These are phyloP conservation scores for Lactarius indigo DNA, from an alignment of 768 basidiomycete genomes.

Conservation along the genomic window DNA sequence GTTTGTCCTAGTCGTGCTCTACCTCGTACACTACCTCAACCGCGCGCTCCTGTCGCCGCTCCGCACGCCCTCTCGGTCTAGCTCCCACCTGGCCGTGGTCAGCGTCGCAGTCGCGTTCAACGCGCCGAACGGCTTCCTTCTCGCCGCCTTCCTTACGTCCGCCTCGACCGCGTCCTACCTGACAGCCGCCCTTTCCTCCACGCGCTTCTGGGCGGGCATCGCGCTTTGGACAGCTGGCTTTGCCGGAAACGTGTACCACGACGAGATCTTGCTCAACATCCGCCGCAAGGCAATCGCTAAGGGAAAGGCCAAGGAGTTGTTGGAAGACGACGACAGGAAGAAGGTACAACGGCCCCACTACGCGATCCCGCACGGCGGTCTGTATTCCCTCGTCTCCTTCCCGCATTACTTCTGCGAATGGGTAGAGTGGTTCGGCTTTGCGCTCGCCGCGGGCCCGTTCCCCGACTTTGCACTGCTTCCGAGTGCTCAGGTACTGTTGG, in stretches of 20 bases:
- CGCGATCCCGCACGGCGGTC: conserved; percentile 72
- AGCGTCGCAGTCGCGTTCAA: conserved; percentile 63
- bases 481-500: background rate
- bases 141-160: conserved; percentile 70
- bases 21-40: conserved; percentile 76
- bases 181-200: conserved; percentile 31
- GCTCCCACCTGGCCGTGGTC: conserved; percentile 65
- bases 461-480: conserved; percentile 32
- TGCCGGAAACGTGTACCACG: conserved; percentile 78
- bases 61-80: conserved; percentile 74
- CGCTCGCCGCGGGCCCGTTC: conserved; percentile 63
- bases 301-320: conserved; percentile 31
- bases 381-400: conserved; percentile 79
- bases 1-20: conserved; percentile 52
- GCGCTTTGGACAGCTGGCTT: conserved; percentile 69
- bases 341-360: conserved; percentile 49
- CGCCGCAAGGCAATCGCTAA: conserved; percentile 55
- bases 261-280: conserved; percentile 84
- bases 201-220: conserved; percentile 61
- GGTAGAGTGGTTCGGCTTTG: conserved; percentile 90
- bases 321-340: conserved; percentile 10
- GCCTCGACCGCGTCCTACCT: conserved; percentile 46
- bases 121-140: conserved; percentile 60
- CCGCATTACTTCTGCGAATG: conserved; percentile 96
- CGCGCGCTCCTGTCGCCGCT: conserved; percentile 78